These are phyloP conservation scores for Ceratocystis harringtonii DNA, from an alignment of 2,329 filamentous ascomycete species.

Conservation along the genomic window DNA sequence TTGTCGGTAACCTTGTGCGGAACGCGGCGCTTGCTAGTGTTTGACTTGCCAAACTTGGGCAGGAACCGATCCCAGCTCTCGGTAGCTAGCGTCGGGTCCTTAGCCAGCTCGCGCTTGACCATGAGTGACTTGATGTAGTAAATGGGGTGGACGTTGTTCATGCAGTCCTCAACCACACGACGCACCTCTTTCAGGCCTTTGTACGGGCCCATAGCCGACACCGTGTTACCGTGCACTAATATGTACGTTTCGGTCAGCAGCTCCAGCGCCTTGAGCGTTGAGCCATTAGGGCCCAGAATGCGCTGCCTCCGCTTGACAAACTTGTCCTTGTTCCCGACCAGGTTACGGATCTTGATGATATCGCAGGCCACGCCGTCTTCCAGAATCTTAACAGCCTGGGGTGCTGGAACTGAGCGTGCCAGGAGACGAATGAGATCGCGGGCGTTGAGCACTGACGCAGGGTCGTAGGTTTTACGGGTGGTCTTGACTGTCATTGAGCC, in stretches of 20 bases:
- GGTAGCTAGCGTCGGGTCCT: slow-evolving; percentile 69
- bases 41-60: slow-evolving; percentile 92
- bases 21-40: slow-evolving; percentile 64
- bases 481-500: slow-evolving; percentile 96
- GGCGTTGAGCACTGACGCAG: slow-evolving; percentile 82
- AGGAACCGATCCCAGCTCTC: slow-evolving; percentile 95
- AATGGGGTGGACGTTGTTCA: slow-evolving; percentile 94
- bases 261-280: slow-evolving; percentile 86
- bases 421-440: slow-evolving; percentile 89
- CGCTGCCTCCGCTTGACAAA: slow-evolving; percentile 91
- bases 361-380: slow-evolving; percentile 86
- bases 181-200: slow-evolving; percentile 89
- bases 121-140: slow-evolving; percentile 65
- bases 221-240: slow-evolving; percentile 91
- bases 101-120: slow-evolving; percentile 84
- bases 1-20: slow-evolving; percentile 87
- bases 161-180: slow-evolving; percentile 82
- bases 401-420: slow-evolving; percentile 78
- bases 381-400: slow-evolving; percentile 85
- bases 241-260: slow-evolving; percentile 85
- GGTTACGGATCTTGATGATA: slow-evolving; percentile 84
- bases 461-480: slow-evolving; percentile 80
- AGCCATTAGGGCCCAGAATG: slow-evolving; percentile 80
- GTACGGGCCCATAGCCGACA: slow-evolving; percentile 79
- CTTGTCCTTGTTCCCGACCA: slow-evolving; percentile 84